A percentile compares a stretch with the other conserved stretches of the same genome.
These are phyloP conservation scores for Cercospora berteroae DNA, from an alignment of 2,329 filamentous ascomycete genomes.

Conservation along the genomic window DNA sequence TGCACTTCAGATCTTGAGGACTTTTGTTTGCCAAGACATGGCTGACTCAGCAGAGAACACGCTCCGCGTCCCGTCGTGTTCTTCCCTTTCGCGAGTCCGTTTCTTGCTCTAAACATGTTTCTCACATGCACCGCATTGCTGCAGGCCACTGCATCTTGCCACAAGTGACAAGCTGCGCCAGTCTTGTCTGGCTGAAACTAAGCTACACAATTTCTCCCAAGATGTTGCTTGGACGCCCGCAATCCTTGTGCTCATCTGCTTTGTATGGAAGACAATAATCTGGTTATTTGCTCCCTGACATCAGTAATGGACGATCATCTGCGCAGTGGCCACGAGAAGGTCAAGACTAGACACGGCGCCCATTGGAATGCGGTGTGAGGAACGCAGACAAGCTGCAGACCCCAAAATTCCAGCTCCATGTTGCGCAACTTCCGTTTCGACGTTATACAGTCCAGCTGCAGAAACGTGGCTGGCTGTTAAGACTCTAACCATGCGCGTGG, in stretches of 20 bases:
- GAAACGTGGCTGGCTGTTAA: slow-evolving; percentile 9
- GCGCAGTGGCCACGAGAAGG: neutral
- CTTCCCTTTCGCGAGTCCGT: too few relatives aligned
- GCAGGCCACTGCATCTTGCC: neutral
- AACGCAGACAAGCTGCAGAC: neutral
- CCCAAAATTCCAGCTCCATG: neutral
- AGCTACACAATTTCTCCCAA: neutral
- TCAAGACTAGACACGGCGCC: neutral
- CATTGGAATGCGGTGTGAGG: neutral
- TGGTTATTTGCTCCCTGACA: neutral
- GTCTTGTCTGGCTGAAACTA: neutral
- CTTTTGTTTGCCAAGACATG: neutral
- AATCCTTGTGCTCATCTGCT: neutral
- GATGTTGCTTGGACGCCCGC: neutral
- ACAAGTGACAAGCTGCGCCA: neutral
- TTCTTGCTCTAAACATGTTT: neutral
- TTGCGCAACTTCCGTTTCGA: slow-evolving; percentile 1
- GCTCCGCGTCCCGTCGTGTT: too few relatives aligned
- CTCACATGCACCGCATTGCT: neutral
- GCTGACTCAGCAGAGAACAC: neutral
- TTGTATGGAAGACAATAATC: neutral
- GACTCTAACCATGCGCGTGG: neutral
- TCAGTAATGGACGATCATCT: neutral
- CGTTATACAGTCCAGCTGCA: neutral
- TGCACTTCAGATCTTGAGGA: neutral